Evolutionary conservation across 106 monocot species (phyloP), one percentile per base, ranked within the genome.

Genomic region (Dendrobium catenatum): DNA sequence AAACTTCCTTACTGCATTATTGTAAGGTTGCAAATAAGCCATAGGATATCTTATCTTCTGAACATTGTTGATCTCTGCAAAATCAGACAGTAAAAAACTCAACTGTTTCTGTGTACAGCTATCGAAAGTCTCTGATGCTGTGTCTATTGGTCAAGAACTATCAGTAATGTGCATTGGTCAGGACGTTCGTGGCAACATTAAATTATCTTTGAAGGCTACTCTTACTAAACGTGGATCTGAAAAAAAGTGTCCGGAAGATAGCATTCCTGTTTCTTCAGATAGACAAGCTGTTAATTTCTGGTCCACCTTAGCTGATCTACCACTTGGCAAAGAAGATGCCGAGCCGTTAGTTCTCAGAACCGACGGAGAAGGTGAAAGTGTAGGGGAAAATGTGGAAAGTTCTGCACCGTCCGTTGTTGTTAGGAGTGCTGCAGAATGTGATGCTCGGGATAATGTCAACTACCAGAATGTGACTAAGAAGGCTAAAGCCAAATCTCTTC

Each of bases 141-240:
- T 95, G 75, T 88, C 88, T 56, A 76, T 98, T 41, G 98, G 94
- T 18, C 91, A 98, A 84, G 83, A 88, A 78, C 84, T 95, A 27
- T 91, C 95, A 67, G 44, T 98, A 47, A 88, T 85, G 89, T 98
- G 98, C 81, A 95, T 98, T 31, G 94, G 84, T 18, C 88, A 89
- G 80, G 95, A 98, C 79, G 80, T 95, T 7, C 88, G 95, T 80
- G 98, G 98, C 48, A 93, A 98, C 79, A 88, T 98, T 76, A 98
- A 91, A 80, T 83, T 98, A 3, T 98, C 98, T 51, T 79, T 93
- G 66, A 98, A 93, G 81, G 94, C 95, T 24, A 88, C 84, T 72
- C 81, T 87, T 40, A 80, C 89, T 72, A 81, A 78, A 67, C 79
- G 33, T 42, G 80, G 80, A 24, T 82, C 80, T 7, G 31, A 68